A percentile compares a stretch with the other conserved stretches of the same genome.
phyloP scores from a whole-genome alignment of 2,329 filamentous ascomycete genomes.

The Penicillium sp. region DNA sequence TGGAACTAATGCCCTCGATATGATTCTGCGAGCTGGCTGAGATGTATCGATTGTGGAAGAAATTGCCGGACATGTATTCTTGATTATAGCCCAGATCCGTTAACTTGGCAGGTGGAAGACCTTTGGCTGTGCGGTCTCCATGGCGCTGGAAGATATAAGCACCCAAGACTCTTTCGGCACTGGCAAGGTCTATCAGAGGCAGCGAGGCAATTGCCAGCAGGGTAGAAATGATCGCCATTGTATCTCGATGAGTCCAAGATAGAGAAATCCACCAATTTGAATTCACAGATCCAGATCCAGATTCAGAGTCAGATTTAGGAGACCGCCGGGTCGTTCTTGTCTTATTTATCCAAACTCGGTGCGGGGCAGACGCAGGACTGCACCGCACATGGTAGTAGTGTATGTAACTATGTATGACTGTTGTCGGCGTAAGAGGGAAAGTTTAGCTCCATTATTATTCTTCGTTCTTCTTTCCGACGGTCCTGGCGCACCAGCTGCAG shows the following conservation, averaged over 20 bases:
- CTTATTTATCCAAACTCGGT: neutral
- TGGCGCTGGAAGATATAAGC: conserved; percentile 86
- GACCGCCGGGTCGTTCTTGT: neutral
- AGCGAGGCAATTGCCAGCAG: neutral
- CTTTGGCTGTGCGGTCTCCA: conserved; percentile 81
- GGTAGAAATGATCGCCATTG: neutral
- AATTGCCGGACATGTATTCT: conserved; percentile 71
- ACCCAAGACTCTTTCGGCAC: conserved; percentile 73
- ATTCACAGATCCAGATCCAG: neutral
- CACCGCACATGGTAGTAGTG: too few species aligned
- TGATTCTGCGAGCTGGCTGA: conserved; percentile 60
- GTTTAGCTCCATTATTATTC: neutral
- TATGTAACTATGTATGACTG: too few species aligned
- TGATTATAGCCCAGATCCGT: conserved; percentile 78
- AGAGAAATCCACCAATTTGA: neutral
- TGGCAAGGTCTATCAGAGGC: conserved; percentile 16
- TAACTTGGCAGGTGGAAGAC: conserved; percentile 69
- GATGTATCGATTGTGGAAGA: conserved; percentile 78
- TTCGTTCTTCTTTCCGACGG: conserved; percentile 2
- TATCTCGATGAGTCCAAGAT: neutral
- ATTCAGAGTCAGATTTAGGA: too few species aligned
- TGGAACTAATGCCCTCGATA: conserved; percentile 68
- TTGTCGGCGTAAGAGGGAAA: conserved; percentile 6
- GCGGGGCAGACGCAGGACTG: neutral
- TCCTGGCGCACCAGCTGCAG: conserved; percentile 1